Evolutionary conservation across 1,284 basidiomycete species (phyloP), one percentile per base, ranked within the genome.

Genomic region (Ganoderma sinense): DNA sequence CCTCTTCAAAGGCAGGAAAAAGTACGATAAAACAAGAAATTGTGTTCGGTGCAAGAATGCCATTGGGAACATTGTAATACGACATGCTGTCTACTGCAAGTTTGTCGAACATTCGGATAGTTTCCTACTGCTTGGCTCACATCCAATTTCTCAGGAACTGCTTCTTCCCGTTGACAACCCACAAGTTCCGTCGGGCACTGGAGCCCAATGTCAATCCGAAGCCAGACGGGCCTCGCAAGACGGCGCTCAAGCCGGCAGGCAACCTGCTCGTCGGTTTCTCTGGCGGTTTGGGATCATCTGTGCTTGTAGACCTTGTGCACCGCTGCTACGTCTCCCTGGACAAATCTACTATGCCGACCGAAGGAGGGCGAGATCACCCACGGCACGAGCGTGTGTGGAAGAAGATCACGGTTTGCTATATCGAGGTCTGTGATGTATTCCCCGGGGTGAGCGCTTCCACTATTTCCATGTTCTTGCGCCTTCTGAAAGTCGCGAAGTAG

Each of bases 11-110:
- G 91, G 86, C 62, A 88, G 88, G 41, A 80, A 82, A 66, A 92
- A 86, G 76, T 91, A 89, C 75, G 91, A 91, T 77, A 89, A 87
- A 78, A 85, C 87, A 3, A 89, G 84, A 70, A 78, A 79, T 23
- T 95, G 93, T 74, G 84, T 93, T 23, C 91, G 89, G 74, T 95
- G 93, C 80, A 94, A 93, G 78, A 81, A 80, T 33, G 85, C 84
- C 29, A 73, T 70, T 20, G 93, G 92, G 41, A 92, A 89, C 65
- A 82, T 94, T 48, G 89, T 94, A 55, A 88, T 94, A 69, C 86
- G 93, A 56, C 92, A 94, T 78, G 89, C 91, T 31, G 91, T 93
- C 20, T 95, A 94, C 78, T 95, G 93, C 91, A 94, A 89, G 93
- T 93, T 77, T 76, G 89, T 78, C 66, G 66, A 40, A 10, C 31